These are phyloP conservation scores for Flaveria ramosissima DNA, from an alignment of 129 eudicot species.

Conservation along the genomic window DNA sequence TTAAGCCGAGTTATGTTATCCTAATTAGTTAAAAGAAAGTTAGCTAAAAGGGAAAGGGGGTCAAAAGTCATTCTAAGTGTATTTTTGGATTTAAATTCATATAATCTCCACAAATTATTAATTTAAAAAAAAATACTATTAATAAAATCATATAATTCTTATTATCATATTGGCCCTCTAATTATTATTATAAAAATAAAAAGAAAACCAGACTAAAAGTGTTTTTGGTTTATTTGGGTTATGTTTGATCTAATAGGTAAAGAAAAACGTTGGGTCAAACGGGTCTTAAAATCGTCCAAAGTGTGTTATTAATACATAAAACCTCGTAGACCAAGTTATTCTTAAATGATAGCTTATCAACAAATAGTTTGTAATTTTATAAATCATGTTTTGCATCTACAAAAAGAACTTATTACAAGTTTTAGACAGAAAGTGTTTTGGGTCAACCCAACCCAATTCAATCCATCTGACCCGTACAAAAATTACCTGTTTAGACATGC, in stretches of 20 bases:
- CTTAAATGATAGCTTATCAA: no score
- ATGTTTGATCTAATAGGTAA: neutral
- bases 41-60: no score
- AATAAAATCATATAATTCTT: neutral
- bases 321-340: no score
- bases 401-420: no score
- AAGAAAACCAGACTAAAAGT: no score
- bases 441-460: neutral
- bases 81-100: neutral
- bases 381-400: no score
- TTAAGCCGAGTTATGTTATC: neutral
- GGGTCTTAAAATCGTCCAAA: neutral
- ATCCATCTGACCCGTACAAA: neutral
- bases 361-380: no score
- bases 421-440: neutral
- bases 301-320: neutral
- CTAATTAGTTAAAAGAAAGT: neutral
- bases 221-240: neutral
- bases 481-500: neutral
- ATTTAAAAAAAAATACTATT: neutral
- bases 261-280: no score
- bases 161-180: neutral
- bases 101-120: neutral
- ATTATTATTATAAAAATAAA: neutral
- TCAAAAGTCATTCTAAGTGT: neutral